These are phyloP conservation scores for Tricholoma saponaceum DNA, from an alignment of 768 basidiomycete species.

Conservation along the genomic window DNA sequence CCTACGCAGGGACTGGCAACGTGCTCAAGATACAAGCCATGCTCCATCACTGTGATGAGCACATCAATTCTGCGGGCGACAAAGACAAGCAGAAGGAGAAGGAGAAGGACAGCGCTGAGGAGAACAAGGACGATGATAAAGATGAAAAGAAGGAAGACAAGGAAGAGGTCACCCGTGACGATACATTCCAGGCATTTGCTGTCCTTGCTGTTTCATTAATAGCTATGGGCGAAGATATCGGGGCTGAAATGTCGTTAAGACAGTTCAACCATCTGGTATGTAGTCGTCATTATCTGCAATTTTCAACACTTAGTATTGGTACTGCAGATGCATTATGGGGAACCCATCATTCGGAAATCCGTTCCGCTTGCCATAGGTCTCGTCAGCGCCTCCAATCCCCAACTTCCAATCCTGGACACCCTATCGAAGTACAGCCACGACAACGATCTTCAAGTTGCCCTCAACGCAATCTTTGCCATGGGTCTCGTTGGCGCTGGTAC, in stretches of 20 bases:
- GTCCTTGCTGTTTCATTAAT: constrained; percentile 92
- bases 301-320: not conserved
- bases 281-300: constrained; percentile 4
- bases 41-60: constrained; percentile 92
- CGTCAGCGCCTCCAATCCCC: constrained; percentile 93
- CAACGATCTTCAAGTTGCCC: constrained; percentile 93
- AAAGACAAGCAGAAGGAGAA: constrained; percentile 59
- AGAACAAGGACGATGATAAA: constrained; percentile 43
- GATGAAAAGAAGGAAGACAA: constrained; percentile 58
- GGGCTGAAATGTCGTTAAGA: constrained; percentile 95
- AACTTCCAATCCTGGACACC: constrained; percentile 90
- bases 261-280: constrained; percentile 95
- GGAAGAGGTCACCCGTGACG: constrained; percentile 46
- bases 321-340: constrained; percentile 94
- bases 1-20: constrained; percentile 93
- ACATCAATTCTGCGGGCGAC: constrained; percentile 51
- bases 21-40: constrained; percentile 90
- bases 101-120: constrained; percentile 35
- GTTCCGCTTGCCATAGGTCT: constrained; percentile 95
- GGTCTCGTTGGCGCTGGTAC: constrained; percentile 96
- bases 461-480: constrained; percentile 98
- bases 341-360: constrained; percentile 85
- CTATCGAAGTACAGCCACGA: constrained; percentile 99
- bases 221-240: constrained; percentile 98
- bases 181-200: constrained; percentile 88